Base-by-base conservation (phyloP, 1,139 yeast species). In the Saccharomyces pastorianus region DNA sequence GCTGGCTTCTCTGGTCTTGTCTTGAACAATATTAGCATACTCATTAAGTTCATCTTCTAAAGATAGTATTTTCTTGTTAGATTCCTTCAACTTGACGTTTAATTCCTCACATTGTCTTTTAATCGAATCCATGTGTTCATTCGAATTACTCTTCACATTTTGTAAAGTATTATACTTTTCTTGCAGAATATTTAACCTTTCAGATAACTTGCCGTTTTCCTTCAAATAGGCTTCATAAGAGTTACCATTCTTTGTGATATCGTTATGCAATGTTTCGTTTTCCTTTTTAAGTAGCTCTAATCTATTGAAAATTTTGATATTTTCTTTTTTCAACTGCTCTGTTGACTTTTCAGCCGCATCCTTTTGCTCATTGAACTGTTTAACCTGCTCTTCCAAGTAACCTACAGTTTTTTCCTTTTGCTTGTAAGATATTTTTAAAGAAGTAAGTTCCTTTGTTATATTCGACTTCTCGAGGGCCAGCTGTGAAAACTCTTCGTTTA, bases 21-120 rank as follows among this genome's bases (percentile, higher is more conserved):
- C 96, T 63, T 85, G 93, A 7, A 91, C 71, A 68, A 83, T 76
- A 47, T 80, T 78, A 57, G 89, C 80, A 4, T 88, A 76, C 56
- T 91, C 98, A 7, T 80, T 74, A n/a, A 91, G 71, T 63, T 91
- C 96, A 56, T 89, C 96, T 61, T 88, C 91, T 51, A 91, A 69
- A 2, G 82, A 78, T 56, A 88, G 93, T 28, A 81, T 75, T 58
- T 81, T 78, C 53, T 76, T 75, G 32, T 77, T 76, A 3, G 83
- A 75, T 62, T 91, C 98, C 58, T 80, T 80, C 34, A 84, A 71
- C 53, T 85, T 82, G 79, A 85, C 79, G 5, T 76, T 70, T 51
- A 89, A 71, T 64, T 91, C 98, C 50, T 90, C 96, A 55, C 84
- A 80, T 67, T 90, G 95, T 59, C 83, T 84, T 61, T 80, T 83